Evolutionary conservation across 2,329 filamentous ascomycete genomes (phyloP).

Genomic region (Penicillium sp.): DNA sequence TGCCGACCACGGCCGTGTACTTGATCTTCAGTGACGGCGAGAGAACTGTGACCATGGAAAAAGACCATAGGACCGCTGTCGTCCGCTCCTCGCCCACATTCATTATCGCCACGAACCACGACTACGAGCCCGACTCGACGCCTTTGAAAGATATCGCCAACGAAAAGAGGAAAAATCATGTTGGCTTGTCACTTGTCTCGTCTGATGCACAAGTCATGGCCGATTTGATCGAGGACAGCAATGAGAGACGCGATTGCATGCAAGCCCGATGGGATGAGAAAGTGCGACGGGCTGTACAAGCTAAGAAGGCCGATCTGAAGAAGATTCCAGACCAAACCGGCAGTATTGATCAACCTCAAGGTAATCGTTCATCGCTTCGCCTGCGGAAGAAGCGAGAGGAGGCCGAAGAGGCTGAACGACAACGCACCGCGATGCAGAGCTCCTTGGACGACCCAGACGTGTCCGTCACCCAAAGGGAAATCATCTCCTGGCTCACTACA

Average conservation of each 20-base stretch:
- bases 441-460: slow-evolving; percentile 20
- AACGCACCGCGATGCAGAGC: background rate
- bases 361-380: slow-evolving; percentile 20
- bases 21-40: slow-evolving; percentile 57
- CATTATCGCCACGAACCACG: slow-evolving; percentile 61
- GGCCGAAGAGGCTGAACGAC: slow-evolving; percentile 2
- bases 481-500: slow-evolving; percentile 53
- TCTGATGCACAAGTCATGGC: slow-evolving; percentile 22
- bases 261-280: slow-evolving; percentile 43
- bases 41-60: slow-evolving; percentile 56
- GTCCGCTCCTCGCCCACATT: slow-evolving; percentile 53
- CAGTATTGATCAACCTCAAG: slow-evolving; percentile 15
- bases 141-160: slow-evolving; percentile 23
- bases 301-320: background rate
- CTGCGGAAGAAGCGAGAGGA: slow-evolving; percentile 12
- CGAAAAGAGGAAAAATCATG: slow-evolving; percentile 20
- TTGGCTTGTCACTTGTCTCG: slow-evolving; percentile 20
- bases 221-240: slow-evolving; percentile 38
- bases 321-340: background rate
- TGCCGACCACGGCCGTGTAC: slow-evolving; percentile 58
- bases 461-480: slow-evolving; percentile 33
- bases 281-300: slow-evolving; percentile 20
- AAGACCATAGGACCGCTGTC: slow-evolving; percentile 54
- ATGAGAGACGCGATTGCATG: slow-evolving; percentile 39
- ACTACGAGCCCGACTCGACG: slow-evolving; percentile 34